Percentiles rank a stretch among this genome's conserved stretches.
Evolutionary conservation across 2,329 filamentous ascomycete genomes (phyloP).

Genomic region (Calonectria leucothoes): DNA sequence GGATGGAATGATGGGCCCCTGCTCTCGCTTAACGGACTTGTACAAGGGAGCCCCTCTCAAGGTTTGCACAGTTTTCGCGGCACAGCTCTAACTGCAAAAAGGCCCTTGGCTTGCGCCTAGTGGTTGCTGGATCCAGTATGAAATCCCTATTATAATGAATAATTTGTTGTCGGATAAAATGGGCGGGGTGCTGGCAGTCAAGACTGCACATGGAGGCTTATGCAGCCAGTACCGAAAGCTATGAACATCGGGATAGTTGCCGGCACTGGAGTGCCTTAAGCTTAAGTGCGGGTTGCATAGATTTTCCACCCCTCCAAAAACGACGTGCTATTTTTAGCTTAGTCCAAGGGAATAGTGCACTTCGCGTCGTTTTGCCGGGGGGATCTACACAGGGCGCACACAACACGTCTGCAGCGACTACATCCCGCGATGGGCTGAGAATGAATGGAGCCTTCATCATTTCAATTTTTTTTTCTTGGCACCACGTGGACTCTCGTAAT

Average conservation of each 20-base stretch:
- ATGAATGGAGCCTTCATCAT: neutral
- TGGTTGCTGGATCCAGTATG: neutral
- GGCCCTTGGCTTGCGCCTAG: neutral
- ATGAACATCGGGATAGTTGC: neutral
- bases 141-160: neutral
- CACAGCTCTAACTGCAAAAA: neutral
- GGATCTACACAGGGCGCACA: neutral
- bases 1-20: neutral
- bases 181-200: neutral
- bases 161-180: neutral
- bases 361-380: neutral
- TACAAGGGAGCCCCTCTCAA: neutral
- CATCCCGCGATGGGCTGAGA: no score
- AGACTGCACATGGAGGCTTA: neutral
- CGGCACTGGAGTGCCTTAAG: neutral
- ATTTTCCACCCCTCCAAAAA: neutral
- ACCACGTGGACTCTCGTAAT: neutral
- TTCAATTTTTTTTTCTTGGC: neutral
- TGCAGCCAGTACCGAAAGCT: neutral
- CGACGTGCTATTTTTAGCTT: neutral
- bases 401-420: neutral
- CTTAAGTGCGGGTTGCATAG: neutral
- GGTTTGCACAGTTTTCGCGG: neutral
- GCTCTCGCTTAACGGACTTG: neutral
- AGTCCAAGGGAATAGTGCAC: neutral